These are phyloP conservation scores for Colletotrichum sp. DNA, from an alignment of 2,329 filamentous ascomycete species.

Conservation along the genomic window DNA sequence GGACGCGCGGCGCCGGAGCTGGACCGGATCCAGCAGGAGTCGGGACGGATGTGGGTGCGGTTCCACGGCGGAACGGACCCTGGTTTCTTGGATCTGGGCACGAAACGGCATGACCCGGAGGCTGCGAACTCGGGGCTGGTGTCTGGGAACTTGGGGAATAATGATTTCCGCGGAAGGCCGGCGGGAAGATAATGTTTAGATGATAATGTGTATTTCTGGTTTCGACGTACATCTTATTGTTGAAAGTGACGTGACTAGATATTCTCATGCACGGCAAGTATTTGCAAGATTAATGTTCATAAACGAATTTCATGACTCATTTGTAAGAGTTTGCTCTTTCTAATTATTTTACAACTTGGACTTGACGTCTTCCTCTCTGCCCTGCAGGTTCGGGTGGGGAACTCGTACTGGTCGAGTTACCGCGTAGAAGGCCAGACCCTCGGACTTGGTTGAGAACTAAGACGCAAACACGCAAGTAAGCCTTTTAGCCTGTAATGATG, in stretches of 20 bases:
- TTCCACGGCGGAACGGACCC: constrained; percentile 11
- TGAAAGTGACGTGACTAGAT: background rate
- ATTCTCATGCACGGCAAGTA: background rate
- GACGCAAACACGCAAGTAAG: background rate
- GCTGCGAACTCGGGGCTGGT: background rate
- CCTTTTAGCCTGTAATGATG: background rate
- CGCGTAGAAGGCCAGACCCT: constrained; percentile 18
- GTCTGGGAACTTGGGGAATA: background rate
- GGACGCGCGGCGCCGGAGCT: background rate
- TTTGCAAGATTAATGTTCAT: background rate
- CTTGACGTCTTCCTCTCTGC: background rate
- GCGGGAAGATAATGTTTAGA: background rate
- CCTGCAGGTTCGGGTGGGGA: constrained; percentile 5
- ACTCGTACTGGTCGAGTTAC: constrained; percentile 7
- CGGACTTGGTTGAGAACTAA: constrained; percentile 17
- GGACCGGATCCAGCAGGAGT: constrained; percentile 5
- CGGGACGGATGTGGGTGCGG: constrained; percentile 3
- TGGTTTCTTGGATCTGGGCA: constrained; percentile 5
- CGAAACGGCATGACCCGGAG: background rate
- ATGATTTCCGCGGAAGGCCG: background rate
- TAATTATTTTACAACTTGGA: background rate
- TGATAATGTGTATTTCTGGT: background rate
- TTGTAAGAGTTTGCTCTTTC: background rate
- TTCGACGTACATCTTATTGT: background rate
- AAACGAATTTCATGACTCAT: background rate